Percentiles rank a stretch among this genome's conserved stretches.
Conservation (phyloP, 305 asterid species). For the Solanum aculeatissimum region DNA sequence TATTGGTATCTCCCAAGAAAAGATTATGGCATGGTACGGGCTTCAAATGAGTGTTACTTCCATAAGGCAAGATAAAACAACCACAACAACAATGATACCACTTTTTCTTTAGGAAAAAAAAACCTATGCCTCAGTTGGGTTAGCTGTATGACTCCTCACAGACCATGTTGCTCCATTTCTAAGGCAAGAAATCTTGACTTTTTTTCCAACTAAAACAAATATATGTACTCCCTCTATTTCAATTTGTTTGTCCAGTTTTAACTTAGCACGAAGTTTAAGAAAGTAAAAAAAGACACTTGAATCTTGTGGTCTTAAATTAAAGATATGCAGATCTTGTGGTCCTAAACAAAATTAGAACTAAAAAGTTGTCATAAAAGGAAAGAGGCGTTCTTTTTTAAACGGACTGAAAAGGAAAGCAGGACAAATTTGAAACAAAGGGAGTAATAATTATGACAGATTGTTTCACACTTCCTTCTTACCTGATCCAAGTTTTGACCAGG, state of each 20-base stretch:
- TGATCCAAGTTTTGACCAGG: constrained; percentile 95
- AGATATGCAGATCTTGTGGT: neutral
- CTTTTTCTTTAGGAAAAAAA: neutral
- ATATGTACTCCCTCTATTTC: neutral
- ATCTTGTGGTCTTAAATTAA: neutral
- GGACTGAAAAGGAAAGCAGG: neutral
- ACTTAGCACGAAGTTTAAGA: neutral
- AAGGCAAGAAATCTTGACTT: neutral
- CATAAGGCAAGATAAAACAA: neutral
- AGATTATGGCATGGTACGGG: neutral
- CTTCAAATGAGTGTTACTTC: neutral
- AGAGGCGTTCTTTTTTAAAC: neutral
- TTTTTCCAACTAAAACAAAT: neutral
- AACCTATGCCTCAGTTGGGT: neutral
- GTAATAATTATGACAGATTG: neutral
- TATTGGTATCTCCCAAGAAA: neutral
- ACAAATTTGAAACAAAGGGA: neutral
- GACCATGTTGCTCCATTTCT: neutral
- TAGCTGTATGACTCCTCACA: neutral
- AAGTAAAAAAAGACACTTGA: neutral
- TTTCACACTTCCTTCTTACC: constrained; percentile 27
- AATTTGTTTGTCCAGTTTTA: neutral
- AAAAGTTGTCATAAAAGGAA: neutral
- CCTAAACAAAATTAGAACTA: neutral
- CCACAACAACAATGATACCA: neutral